Evolutionary conservation across 768 basidiomycete species (phyloP), one percentile per base, ranked within the genome.

Genomic region (Russula sp.): DNA sequence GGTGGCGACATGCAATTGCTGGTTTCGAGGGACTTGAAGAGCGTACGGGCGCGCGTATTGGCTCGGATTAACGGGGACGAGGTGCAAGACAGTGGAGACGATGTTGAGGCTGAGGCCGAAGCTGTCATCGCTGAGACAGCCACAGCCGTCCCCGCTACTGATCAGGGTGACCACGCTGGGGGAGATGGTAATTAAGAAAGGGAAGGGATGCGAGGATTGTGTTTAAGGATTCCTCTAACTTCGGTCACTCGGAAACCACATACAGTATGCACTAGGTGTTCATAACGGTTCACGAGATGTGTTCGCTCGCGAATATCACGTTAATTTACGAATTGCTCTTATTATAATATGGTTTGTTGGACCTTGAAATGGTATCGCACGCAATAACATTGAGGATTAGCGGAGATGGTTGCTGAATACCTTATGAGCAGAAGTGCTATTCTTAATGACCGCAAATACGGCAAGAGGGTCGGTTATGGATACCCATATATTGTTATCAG

Each of bases 1-100:
- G 3, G 30, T 0, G 7, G 32, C 1, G 28, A 32, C 22, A 55
- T n/a, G 3, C 64, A 65, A 44, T 50, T 38, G 2, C 59, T 28
- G 9, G 61, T 65, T 48, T 56, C 64, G 38, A 28, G 49, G 20
- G 64, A 61, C 48, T 32, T 65, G 48, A 50, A 20, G 49, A 30
- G 18, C 22, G 24, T 48, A 11, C 28, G 63, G 16, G 44, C 51
- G 3, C 24, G 46, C 3, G 52, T 64, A 2, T 46, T 64, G 28
- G 11, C 26, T 3, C n/a, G 2, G 32, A 22, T 64, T 5, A 2
- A 34, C 9, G 13, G 18, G 20, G 42, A 46, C 1, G 42, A 46
- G 2, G 8, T 44, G 18, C 42, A 28, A 24, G 36, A 2, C 22
- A 24, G 32, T 11, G 46, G 32, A 6, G 46, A 34, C 16, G 52